phyloP scores from a whole-genome alignment of 2,329 filamentous ascomycete species.

The Graphium sp. region DNA sequence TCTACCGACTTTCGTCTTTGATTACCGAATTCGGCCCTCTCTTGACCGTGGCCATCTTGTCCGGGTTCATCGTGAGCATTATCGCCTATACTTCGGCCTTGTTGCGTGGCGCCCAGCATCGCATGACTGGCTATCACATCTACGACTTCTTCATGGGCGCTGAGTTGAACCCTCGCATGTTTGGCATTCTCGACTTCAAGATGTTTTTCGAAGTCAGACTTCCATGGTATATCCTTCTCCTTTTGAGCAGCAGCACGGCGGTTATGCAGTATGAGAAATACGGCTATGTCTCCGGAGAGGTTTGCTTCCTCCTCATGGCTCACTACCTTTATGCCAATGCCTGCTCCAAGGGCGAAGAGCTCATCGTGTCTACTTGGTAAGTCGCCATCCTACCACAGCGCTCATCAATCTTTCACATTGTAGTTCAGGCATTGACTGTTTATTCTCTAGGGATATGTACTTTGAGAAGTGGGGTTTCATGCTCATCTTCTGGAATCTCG shows the following conservation, averaged over 20 bases:
- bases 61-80: slow-evolving; percentile 69
- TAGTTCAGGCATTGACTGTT: slow-evolving; percentile 1
- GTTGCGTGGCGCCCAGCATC: slow-evolving; percentile 65
- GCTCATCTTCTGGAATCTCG: slow-evolving; percentile 95
- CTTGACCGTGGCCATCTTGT: slow-evolving; percentile 83
- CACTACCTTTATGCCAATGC: slow-evolving; percentile 88
- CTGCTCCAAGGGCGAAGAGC: slow-evolving; percentile 81
- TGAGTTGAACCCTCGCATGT: slow-evolving; percentile 77
- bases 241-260: slow-evolving; percentile 59
- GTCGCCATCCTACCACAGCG: slow-evolving; percentile 3
- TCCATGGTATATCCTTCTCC: slow-evolving; percentile 81
- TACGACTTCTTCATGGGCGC: slow-evolving; percentile 94
- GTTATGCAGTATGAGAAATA: slow-evolving; percentile 71
- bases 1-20: slow-evolving; percentile 81
- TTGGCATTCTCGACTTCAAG: slow-evolving; percentile 78
- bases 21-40: slow-evolving; percentile 92
- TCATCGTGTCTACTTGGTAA: slow-evolving; percentile 68
- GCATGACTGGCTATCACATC: slow-evolving; percentile 74
- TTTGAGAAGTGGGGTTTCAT: slow-evolving; percentile 96
- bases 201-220: slow-evolving; percentile 94
- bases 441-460: slow-evolving; percentile 57
- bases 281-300: slow-evolving; percentile 75
- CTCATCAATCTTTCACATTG: not conserved
- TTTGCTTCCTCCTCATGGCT: slow-evolving; percentile 70
- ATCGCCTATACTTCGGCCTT: slow-evolving; percentile 78